Evolutionary conservation across 495 filamentous ascomycete genomes (phyloP).

Genomic region (Eremomyces bilateralis): DNA sequence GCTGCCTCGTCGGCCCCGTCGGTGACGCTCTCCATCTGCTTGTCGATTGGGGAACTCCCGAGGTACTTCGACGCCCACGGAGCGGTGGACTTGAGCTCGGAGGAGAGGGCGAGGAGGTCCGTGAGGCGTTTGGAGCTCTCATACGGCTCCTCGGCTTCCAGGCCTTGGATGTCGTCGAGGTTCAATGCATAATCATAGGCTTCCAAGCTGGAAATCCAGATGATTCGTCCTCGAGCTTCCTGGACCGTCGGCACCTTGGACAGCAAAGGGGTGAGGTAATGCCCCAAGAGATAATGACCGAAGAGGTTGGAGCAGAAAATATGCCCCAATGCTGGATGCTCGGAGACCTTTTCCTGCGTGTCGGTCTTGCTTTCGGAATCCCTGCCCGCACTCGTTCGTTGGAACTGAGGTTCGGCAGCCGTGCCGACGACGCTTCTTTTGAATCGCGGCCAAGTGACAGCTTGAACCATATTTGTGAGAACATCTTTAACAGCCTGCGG

Average conservation of each 20-base stretch:
- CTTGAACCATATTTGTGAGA: conserved; percentile 39
- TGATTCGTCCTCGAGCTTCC: conserved; percentile 32
- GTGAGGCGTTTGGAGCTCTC: conserved; percentile 71
- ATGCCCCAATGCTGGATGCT: conserved; percentile 41
- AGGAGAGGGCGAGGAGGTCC: conserved; percentile 60
- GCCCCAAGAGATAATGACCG: conserved; percentile 79
- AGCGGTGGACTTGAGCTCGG: conserved; percentile 37
- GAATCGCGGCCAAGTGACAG: conserved; percentile 57
- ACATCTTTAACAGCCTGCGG: conserved; percentile 32
- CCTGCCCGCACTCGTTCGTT: conserved; percentile 2
- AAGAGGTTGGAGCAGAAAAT: conserved; percentile 87
- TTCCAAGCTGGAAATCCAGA: conserved; percentile 75
- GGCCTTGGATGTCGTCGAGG: conserved; percentile 53
- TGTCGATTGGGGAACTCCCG: conserved; percentile 3
- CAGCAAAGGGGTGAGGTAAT: conserved; percentile 56
- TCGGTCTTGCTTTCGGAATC: conserved; percentile 1
- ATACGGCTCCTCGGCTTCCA: conserved; percentile 41
- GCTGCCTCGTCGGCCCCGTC: conserved; percentile 1
- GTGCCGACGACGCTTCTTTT: conserved; percentile 43
- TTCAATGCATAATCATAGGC: conserved; percentile 30
- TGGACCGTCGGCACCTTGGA: no score
- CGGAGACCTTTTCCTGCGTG: neutral
- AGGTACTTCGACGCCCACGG: conserved; percentile 30
- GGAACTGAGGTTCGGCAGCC: conserved; percentile 21
- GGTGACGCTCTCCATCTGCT: neutral